Base-by-base conservation (phyloP, 768 basidiomycete genomes). In the Phlebiopsis flavidoalba region DNA sequence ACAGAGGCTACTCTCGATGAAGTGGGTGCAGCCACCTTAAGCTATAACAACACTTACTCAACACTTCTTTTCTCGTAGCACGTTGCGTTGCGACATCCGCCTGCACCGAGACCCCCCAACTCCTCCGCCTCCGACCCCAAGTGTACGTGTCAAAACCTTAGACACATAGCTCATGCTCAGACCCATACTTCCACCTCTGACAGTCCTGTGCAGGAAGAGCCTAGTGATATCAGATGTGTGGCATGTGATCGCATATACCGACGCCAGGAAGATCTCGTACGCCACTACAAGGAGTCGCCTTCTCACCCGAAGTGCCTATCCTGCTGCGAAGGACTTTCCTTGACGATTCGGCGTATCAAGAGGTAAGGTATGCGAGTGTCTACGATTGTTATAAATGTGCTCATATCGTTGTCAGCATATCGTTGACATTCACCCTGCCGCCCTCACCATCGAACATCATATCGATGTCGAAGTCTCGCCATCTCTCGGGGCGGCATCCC, bases 1-100 rank as follows among this genome's bases (percentile, higher is more conserved):
- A 63, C 63, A 19, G 60, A 64, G 15, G 58, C 26, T 0, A 55
- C 46, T 0, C 63, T 67, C 53, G 58, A 63, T 33, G 63, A 62
- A 62, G 67, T 66, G 40, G 2, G 63, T 43, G 40, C 21, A 43
- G 10, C 40, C 24, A 17, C 4, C 40, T 43, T 43, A 8, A 12
- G 40, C 40, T 12, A 2, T 8, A 12, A 43, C 40, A 2, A 3
- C 37, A 22, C 6, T 56, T 14, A 37, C 46, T 17, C n/a, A 8
- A 57, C 36, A 19, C 21, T 1, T 22, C 22, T 15, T 19, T 1
- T 22, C 22, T 15, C 26, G 17, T 24, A 61, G 60, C 60, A 61
- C 55, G 50, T 58, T 15, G 33, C 57, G 17, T 24, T 37, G 5
- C 37, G 57, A 5, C 61, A 62, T 22, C 61, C 57, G 15, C 54